Evolutionary conservation across 2,329 filamentous ascomycete genomes (phyloP), one percentile per base, ranked within the genome.

Genomic region (Fusarium incarnatum): DNA sequence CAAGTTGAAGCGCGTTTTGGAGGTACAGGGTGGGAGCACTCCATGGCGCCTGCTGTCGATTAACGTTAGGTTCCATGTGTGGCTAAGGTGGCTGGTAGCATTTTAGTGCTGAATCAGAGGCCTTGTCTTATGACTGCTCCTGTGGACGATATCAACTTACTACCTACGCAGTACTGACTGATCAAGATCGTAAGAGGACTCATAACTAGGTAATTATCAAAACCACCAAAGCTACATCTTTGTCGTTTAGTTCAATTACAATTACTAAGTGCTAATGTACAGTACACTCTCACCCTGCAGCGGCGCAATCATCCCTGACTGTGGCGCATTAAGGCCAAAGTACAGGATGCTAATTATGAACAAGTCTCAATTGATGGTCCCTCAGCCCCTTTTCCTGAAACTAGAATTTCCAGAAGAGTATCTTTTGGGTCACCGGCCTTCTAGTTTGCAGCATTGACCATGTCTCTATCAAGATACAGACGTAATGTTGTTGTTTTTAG

Each of bases 401-500:
- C 45, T 44, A 60, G 54, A 68, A 53, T 58, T 71, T 65, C 68
- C 55, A 71, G 64, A 68, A 71, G 59, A 49, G 40, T 52, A 30
- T 34, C 32, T 12, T 56, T 37, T 64, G 20, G 42, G 47, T 23
- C 50, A 56, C 48, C 32, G 20, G 40, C 50, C 63, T 47, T 47
- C 25, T 65, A 56, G 65, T 22, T 20, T 23, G 44, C 59, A 71
- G 68, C 68, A 60, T 49, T 68, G 68, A 68, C 68, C 59, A 71
- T 45, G 55, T 53, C 45, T 66, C 49, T 56, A 57, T 50, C 46
- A 54, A 45, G 53, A 44, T 60, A 67, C 34, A 68, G 67, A 73
- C 67, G 70, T 65, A 68, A 70, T 55, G 45, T 44, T 20, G 60
- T 63, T 68, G 61, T 57, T 68, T 66, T 66, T 67, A 66, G 55